Evolutionary conservation across 257 asterid genomes (phyloP).

Genomic region (Fraxinus pennsylvanica): DNA sequence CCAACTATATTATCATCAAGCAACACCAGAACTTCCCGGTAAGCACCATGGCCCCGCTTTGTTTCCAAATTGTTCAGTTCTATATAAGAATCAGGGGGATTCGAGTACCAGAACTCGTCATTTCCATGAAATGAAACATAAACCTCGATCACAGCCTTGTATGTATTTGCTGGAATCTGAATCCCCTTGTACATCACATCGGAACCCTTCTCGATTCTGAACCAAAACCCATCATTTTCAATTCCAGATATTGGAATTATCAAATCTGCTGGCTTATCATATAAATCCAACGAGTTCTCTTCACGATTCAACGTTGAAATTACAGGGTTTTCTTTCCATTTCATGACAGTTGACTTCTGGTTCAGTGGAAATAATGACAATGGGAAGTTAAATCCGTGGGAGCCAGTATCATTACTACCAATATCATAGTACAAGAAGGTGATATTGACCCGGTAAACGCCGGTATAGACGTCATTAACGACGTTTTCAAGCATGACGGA

Average conservation of each 20-base stretch:
- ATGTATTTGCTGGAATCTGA: constrained; percentile 58
- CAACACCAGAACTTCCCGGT: constrained; percentile 65
- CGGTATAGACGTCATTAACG: constrained; percentile 65
- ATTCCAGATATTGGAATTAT: constrained; percentile 60
- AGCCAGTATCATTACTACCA: neutral
- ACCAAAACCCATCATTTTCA: constrained; percentile 71
- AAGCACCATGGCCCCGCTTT: constrained; percentile 66
- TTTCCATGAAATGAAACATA: constrained; percentile 72
- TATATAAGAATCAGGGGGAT: constrained; percentile 77
- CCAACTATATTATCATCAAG: constrained; percentile 64
- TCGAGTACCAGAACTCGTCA: constrained; percentile 92
- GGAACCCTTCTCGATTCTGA: constrained; percentile 51
- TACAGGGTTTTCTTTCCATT: constrained; percentile 23
- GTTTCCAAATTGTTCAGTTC: constrained; percentile 40
- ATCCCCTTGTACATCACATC: constrained; percentile 43
- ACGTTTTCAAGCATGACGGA: constrained; percentile 80
- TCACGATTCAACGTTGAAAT: neutral
- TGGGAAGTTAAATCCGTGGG: neutral
- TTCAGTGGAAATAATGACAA: constrained; percentile 9
- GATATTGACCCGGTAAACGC: constrained; percentile 52
- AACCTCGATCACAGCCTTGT: constrained; percentile 76
- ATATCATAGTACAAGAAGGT: constrained; percentile 56
- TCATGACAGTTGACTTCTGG: constrained; percentile 21
- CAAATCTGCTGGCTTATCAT: constrained; percentile 70
- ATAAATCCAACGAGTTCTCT: constrained; percentile 31